These are phyloP conservation scores for Saccharomyces hybrid DNA, from an alignment of 1,139 yeast species.

Conservation along the genomic window DNA sequence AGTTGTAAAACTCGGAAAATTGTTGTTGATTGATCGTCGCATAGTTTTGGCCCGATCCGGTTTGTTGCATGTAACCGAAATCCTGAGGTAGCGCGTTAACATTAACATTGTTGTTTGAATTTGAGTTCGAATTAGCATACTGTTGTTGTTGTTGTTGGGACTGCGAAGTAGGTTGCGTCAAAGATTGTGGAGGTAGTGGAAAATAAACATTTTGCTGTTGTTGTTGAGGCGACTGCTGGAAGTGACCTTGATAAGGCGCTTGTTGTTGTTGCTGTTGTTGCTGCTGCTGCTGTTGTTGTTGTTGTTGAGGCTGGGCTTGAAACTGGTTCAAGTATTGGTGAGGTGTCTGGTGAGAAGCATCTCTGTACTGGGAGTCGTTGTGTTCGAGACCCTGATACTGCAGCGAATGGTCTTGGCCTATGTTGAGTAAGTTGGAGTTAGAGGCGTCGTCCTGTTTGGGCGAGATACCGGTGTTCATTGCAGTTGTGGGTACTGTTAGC, in stretches of 20 bases:
- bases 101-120: constrained; percentile 5
- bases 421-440: constrained; percentile 10
- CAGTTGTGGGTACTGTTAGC: constrained; percentile 13
- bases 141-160: constrained; percentile 9
- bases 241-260: constrained; percentile 7
- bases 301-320: constrained; percentile 9
- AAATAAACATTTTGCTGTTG: constrained; percentile 6
- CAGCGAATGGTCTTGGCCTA: constrained; percentile 13
- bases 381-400: constrained; percentile 16
- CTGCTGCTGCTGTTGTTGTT: constrained; percentile 9
- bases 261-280: constrained; percentile 9
- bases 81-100: constrained; percentile 13
- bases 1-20: constrained; percentile 26
- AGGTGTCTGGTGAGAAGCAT: constrained; percentile 6
- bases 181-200: constrained; percentile 9
- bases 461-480: constrained; percentile 12
- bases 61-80: constrained; percentile 13
- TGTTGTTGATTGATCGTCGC: constrained; percentile 22
- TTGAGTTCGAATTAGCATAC: constrained; percentile 4
- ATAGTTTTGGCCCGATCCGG: constrained; percentile 6
- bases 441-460: constrained; percentile 11
- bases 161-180: constrained; percentile 9
- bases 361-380: constrained; percentile 9
- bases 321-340: constrained; percentile 9
- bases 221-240: constrained; percentile 8